Conservation (phyloP, 2,329 filamentous ascomycete genomes). For the Aspergillus luchuensis region DNA sequence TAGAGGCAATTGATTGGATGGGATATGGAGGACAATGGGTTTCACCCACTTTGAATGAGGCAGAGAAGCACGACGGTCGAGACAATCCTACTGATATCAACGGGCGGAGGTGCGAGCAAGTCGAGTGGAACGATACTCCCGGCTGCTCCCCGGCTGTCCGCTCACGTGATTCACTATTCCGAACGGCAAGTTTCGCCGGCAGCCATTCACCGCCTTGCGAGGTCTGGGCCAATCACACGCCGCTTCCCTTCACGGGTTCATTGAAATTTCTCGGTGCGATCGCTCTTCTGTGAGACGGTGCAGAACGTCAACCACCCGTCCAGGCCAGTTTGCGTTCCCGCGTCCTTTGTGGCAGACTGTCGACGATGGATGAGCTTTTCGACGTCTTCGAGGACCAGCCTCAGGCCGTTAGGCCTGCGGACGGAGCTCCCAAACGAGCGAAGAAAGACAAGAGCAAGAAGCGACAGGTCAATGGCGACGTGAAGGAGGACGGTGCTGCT, state of each 20-base stretch:
- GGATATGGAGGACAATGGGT: neutral
- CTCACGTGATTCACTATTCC: slow-evolving; percentile 16
- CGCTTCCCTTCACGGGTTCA: slow-evolving; percentile 30
- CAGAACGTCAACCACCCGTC: slow-evolving; percentile 22
- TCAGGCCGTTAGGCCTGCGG: slow-evolving; percentile 43
- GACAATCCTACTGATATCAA: slow-evolving; percentile 17
- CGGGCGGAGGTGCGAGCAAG: slow-evolving; percentile 22
- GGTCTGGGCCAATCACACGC: slow-evolving; percentile 23
- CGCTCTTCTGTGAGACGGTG: slow-evolving; percentile 12
- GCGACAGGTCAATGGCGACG: slow-evolving; percentile 77
- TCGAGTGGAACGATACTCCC: slow-evolving; percentile 24
- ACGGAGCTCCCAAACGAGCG: slow-evolving; percentile 37
- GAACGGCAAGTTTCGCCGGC: slow-evolving; percentile 25
- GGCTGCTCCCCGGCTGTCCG: slow-evolving; percentile 10
- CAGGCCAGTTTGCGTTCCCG: slow-evolving; percentile 18
- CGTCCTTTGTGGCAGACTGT: slow-evolving; percentile 19
- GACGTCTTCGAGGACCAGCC: slow-evolving; percentile 75
- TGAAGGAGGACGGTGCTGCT: slow-evolving; percentile 56
- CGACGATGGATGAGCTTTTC: slow-evolving; percentile 74
- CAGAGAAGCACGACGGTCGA: slow-evolving; percentile 25
- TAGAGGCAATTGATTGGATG: slow-evolving; percentile 42
- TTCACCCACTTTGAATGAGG: slow-evolving; percentile 36
- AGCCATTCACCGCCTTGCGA: slow-evolving; percentile 6
- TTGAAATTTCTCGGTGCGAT: slow-evolving; percentile 37
- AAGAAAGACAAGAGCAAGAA: slow-evolving; percentile 74